Base-by-base conservation (phyloP, 2,329 filamentous ascomycete genomes). In the Trichoderma hamatum region DNA sequence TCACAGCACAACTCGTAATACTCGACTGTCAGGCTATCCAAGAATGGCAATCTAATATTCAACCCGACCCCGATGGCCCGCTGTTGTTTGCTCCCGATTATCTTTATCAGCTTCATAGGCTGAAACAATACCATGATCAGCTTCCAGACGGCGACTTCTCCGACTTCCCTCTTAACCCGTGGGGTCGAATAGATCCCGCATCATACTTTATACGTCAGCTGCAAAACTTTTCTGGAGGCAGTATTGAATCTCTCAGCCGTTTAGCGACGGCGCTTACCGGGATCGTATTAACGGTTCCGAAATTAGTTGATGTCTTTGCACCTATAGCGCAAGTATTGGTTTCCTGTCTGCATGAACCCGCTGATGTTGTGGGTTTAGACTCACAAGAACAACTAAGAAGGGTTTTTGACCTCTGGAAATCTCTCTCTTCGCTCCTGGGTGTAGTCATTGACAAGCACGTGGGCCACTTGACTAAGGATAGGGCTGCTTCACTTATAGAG, bases 381-480 rank as follows among this genome's bases (percentile, higher is more conserved):
- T 68, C 66, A 21, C 71, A 76, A 21, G 72, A 77, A 24, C 78
- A 79, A 51, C 71, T 86, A 69, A 77, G 72, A 68, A 71, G 79
- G 52, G 83, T 81, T 0, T 78, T 85, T 66, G 71, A 77, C 2
- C 79, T 84, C 32, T 88, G 84, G 73, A 75, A 76, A 21, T 71
- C 77, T 13, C 79, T 84, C 46, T 82, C 84, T 1, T 73, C 73
- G 6, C 80, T 81, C 5, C 73, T 89, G 19, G 78, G 80, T 3
- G 72, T 72, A 3, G 80, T 85, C 67, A 82, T 89, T 54, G 86
- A 88, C 34, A 89, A 87, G 72, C 83, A 84, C 67, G 82, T 86
- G 52, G 88, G 85, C 11, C 81, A 81, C 60, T 78, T 90, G 21
- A 80, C 78, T 16, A 77, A 78, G 16, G 85, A 88, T 2, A 81